These are phyloP conservation scores for Arthrobotrys sphaeroides DNA, from an alignment of 2,329 filamentous ascomycete species.

Conservation along the genomic window DNA sequence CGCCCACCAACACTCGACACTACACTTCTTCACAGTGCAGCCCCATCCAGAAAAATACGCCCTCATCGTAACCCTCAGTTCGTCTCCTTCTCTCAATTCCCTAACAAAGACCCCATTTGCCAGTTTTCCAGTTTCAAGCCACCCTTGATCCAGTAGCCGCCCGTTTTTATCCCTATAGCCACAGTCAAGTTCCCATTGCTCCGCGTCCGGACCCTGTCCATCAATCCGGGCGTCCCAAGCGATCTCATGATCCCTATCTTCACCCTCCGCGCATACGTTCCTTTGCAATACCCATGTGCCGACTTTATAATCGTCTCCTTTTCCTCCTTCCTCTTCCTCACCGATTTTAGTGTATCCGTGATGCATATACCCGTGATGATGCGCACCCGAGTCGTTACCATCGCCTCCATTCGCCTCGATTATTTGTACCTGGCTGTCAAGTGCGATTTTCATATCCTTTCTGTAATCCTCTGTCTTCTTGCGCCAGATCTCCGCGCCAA, in stretches of 20 bases:
- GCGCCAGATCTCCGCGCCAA: constrained; percentile 11
- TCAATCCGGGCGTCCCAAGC: constrained; percentile 5
- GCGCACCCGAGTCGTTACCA: neutral
- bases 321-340: neutral
- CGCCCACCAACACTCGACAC: constrained; percentile 10
- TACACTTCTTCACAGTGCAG: neutral
- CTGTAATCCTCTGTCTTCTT: neutral
- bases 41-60: neutral
- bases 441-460: neutral
- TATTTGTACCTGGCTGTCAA: neutral
- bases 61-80: constrained; percentile 43
- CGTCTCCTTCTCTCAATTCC: constrained; percentile 19
- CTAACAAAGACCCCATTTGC: constrained; percentile 17
- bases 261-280: neutral
- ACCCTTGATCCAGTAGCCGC: neutral
- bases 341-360: neutral
- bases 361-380: neutral
- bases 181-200: neutral
- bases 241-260: constrained; percentile 10
- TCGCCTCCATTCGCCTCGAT: neutral
- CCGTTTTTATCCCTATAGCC: neutral
- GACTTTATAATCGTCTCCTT: neutral
- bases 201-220: neutral
- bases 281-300: constrained; percentile 4
- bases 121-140: neutral